phyloP scores from a whole-genome alignment of 768 basidiomycete genomes.

The Hemileccinum rubropunctum region DNA sequence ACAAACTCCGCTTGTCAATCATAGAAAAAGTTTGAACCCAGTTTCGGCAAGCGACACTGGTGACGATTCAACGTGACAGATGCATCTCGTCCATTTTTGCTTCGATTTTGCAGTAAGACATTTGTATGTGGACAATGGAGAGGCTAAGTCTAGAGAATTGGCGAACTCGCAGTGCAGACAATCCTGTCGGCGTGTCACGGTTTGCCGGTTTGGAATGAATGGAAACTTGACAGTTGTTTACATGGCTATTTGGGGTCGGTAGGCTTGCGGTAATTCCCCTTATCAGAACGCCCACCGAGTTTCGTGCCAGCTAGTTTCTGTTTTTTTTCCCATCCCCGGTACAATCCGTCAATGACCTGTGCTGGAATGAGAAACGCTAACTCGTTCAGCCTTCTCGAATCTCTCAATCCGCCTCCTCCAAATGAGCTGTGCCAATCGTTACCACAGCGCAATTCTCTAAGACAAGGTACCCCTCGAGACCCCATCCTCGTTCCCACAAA shows the following conservation, averaged over 20 bases:
- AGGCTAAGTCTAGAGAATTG: too few relatives aligned
- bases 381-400: constrained; percentile 1
- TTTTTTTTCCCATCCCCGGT: constrained; percentile 2
- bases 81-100: too few relatives aligned
- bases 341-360: constrained; percentile 2
- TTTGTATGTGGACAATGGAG: too few relatives aligned
- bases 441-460: background rate
- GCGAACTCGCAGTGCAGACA: too few relatives aligned
- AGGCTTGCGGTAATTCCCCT: background rate
- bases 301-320: background rate
- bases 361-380: constrained; percentile 1
- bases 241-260: constrained; percentile 2
- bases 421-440: background rate
- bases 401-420: background rate
- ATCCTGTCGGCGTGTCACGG: too few relatives aligned
- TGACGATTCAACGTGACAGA: too few relatives aligned
- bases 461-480: background rate
- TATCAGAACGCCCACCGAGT: background rate
- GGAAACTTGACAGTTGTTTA: constrained; percentile 24
- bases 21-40: background rate
- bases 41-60: background rate
- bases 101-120: background rate
- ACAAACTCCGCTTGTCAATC: background rate
- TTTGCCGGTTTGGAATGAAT: too few relatives aligned
- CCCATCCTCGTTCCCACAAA: background rate